These are phyloP conservation scores for Plicaturopsis crispa DNA, from an alignment of 768 basidiomycete species.

Conservation along the genomic window DNA sequence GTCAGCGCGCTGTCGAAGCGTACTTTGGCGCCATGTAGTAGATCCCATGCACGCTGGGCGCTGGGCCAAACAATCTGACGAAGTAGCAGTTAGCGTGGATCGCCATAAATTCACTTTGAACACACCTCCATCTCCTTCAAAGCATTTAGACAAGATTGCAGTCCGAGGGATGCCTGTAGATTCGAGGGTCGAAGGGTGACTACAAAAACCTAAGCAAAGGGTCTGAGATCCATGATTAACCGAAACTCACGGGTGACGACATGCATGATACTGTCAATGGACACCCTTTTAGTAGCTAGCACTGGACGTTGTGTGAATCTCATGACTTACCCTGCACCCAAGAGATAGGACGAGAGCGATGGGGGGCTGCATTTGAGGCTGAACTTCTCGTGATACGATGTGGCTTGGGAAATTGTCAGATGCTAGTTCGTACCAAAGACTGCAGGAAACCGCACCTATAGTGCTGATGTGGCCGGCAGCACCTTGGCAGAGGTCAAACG, in stretches of 20 bases:
- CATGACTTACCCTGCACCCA: conserved; percentile 59
- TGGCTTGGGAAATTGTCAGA: conserved; percentile 30
- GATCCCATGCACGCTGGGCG: conserved; percentile 55
- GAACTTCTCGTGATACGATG: conserved; percentile 52
- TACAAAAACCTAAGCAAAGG: conserved; percentile 17
- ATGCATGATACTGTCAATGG: conserved; percentile 64
- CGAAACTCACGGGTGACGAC: conserved; percentile 53
- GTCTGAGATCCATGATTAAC: no score
- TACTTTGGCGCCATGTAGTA: conserved; percentile 61
- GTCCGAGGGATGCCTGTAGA: conserved; percentile 58
- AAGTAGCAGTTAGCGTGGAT: no score
- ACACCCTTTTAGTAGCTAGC: no score
- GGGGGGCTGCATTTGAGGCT: conserved; percentile 54
- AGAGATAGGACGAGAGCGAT: conserved; percentile 61
- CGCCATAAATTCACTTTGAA: conserved; percentile 6
- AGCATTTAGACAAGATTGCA: conserved; percentile 56
- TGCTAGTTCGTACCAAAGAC: not conserved
- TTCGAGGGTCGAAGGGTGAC: conserved; percentile 68
- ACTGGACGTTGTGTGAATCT: conserved; percentile 5
- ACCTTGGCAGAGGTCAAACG: conserved; percentile 68
- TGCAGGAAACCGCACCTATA: conserved; percentile 34
- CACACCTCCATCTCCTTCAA: conserved; percentile 64
- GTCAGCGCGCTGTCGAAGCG: conserved; percentile 36
- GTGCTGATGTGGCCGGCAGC: conserved; percentile 68
- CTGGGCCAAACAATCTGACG: conserved; percentile 70